phyloP scores from a whole-genome alignment of 2,329 filamentous ascomycete species.

The Fusarium miscanthi region DNA sequence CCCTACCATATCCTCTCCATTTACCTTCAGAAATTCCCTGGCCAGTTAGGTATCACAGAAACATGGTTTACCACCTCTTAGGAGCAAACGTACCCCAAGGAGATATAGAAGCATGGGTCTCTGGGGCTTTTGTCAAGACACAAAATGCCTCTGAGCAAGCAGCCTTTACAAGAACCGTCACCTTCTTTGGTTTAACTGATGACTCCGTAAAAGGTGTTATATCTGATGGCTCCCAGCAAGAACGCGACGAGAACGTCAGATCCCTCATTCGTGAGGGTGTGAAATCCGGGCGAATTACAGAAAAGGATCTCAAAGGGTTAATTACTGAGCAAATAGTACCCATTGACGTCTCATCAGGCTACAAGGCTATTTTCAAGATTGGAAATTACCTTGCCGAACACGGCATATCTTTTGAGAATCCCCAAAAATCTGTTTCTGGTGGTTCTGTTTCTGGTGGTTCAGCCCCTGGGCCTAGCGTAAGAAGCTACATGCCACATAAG shows the following conservation, averaged over 20 bases:
- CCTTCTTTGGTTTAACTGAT: background rate
- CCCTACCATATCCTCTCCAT: background rate
- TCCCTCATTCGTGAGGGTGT: background rate
- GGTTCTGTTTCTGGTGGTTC: background rate
- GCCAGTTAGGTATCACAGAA: too few species aligned
- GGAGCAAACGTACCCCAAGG: too few species aligned
- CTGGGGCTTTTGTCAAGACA: background rate
- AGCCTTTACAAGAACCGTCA: rapidly evolving
- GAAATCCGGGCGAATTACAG: background rate
- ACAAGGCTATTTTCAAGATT: too few species aligned
- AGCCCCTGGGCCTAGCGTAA: background rate
- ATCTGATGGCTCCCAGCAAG: background rate
- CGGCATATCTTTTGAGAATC: too few species aligned
- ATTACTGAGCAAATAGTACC: background rate
- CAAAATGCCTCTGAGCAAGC: background rate
- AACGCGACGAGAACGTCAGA: background rate
- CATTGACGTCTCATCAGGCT: too few species aligned
- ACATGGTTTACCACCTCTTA: too few species aligned
- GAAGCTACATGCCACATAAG: too few species aligned
- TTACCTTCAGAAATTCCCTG: background rate
- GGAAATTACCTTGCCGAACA: too few species aligned
- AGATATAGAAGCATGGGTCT: too few species aligned
- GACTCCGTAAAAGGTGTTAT: too few species aligned
- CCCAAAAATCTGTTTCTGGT: too few species aligned
- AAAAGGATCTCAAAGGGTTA: background rate